Base-by-base conservation (phyloP, 345 rosid species). In the Brassica napus region DNA sequence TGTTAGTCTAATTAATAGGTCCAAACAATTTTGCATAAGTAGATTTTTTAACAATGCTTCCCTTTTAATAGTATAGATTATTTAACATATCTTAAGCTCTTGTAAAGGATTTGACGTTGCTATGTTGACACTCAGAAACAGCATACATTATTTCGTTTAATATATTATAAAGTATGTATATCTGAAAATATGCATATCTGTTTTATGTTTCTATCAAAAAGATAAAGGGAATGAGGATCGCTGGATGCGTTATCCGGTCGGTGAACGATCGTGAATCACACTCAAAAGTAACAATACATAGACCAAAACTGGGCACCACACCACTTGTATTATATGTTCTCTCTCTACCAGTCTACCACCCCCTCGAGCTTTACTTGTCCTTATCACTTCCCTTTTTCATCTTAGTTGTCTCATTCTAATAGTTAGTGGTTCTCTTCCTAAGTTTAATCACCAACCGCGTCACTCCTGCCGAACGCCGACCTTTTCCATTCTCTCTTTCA, bases 161-260 rank as follows among this genome's bases (percentile, higher is more conserved):
- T n/a, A 49, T 4, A n/a, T 32, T 11, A 47, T 11, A 47, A 47
- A 47, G 14, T 47, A 7, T 37, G 9, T 37, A 44, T 11, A 44
- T 49, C 55, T 49, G 55, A 18, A 18, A 18, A 18, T 18, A 18
- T 11, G 52, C 3, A 11, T 44, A 10, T 49, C 55, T 49, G 55
- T 49, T 49, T 49, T 14, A 49, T 49, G 55, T 49, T 44, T 44
- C 1, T 54, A 6, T 15, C 3, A 15, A 54, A 16, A 52, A 11
- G 42, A 12, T 35, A 52, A 47, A 58, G 8, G 62, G 77, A 44
- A 44, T 73, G 18, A 44, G 68, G 47, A 73, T 62, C 73, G 69
- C 47, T 62, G 44, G 47, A 73, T 73, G 47, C 61, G 61, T 62
- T 73, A 75, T 68, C 49, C 24, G 73, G 68, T 54, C 59, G 59